Evolutionary conservation across 1,139 yeast genomes (phyloP).

Genomic region (Kurtzmaniella natalensis): DNA sequence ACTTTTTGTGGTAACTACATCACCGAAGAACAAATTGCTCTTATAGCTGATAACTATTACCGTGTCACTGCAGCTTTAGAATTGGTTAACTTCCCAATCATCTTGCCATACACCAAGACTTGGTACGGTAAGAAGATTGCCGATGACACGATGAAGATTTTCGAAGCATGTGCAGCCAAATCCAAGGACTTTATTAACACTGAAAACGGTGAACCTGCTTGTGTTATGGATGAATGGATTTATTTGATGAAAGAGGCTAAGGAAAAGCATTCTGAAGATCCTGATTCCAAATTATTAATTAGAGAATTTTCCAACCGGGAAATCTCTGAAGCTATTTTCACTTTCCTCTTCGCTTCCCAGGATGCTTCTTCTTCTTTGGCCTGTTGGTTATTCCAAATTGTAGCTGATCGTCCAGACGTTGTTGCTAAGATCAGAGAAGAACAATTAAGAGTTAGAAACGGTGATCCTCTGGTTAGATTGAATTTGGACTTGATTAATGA

Average conservation of each 20-base stretch:
- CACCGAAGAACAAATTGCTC: slow-evolving; percentile 81
- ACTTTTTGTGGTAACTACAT: slow-evolving; percentile 96
- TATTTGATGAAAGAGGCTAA: slow-evolving; percentile 75
- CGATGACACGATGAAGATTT: slow-evolving; percentile 88
- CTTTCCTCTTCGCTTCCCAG: slow-evolving; percentile 94
- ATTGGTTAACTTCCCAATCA: slow-evolving; percentile 94
- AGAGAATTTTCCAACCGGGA: slow-evolving; percentile 88
- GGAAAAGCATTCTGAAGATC: slow-evolving; percentile 42
- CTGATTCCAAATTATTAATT: slow-evolving; percentile 54
- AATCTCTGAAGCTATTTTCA: slow-evolving; percentile 92
- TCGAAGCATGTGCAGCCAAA: slow-evolving; percentile 80
- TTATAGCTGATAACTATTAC: slow-evolving; percentile 87
- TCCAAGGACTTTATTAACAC: slow-evolving; percentile 73
- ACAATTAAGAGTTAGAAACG: slow-evolving; percentile 76
- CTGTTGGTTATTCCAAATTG: slow-evolving; percentile 95
- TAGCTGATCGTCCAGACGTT: slow-evolving; percentile 93
- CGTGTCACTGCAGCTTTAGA: slow-evolving; percentile 92
- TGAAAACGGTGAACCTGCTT: slow-evolving; percentile 71
- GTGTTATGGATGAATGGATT: slow-evolving; percentile 97
- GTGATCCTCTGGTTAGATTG: slow-evolving; percentile 62
- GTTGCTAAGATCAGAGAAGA: slow-evolving; percentile 82
- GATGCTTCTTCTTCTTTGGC: slow-evolving; percentile 98
- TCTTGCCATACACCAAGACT: slow-evolving; percentile 90
- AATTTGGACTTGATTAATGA: slow-evolving; percentile 70
- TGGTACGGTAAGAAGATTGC: slow-evolving; percentile 97